These are phyloP conservation scores for Lentinus brumalis DNA, from an alignment of 768 basidiomycete genomes.

Conservation along the genomic window DNA sequence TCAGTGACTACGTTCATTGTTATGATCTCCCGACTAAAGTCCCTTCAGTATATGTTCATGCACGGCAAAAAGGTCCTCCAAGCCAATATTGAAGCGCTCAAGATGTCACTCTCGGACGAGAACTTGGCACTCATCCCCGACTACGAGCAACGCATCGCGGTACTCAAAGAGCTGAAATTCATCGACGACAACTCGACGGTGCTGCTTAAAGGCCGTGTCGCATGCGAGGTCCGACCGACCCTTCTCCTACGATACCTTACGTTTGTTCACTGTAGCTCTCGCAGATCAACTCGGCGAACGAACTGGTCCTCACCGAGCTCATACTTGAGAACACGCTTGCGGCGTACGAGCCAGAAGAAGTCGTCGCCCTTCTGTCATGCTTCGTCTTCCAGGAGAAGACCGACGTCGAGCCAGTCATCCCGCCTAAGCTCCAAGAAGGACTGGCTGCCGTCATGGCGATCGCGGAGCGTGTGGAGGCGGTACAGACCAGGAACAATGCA, in stretches of 20 bases:
- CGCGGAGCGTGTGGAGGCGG: conserved; percentile 71
- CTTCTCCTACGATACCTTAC: not conserved
- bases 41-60: conserved; percentile 65
- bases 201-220: conserved; percentile 93
- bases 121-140: conserved; percentile 96
- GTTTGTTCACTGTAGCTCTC: not conserved
- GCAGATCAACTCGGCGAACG: conserved; percentile 98
- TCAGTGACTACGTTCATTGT: conserved; percentile 39
- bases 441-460: conserved; percentile 77
- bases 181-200: conserved; percentile 97
- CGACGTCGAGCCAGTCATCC: conserved; percentile 81
- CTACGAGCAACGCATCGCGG: conserved; percentile 91
- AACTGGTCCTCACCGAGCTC: conserved; percentile 93
- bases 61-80: conserved; percentile 79
- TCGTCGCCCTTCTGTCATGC: conserved; percentile 92
- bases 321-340: conserved; percentile 95
- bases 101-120: conserved; percentile 89
- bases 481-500: conserved; percentile 83
- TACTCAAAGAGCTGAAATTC: conserved; percentile 88
- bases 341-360: conserved; percentile 90
- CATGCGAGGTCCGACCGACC: conserved; percentile 76
- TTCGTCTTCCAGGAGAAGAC: conserved; percentile 99
- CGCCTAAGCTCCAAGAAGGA: conserved; percentile 79
- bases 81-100: conserved; percentile 74
- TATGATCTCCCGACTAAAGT: not conserved